Conservation (phyloP, 805 yeast species). For the Metschnikowia hibisci region DNA sequence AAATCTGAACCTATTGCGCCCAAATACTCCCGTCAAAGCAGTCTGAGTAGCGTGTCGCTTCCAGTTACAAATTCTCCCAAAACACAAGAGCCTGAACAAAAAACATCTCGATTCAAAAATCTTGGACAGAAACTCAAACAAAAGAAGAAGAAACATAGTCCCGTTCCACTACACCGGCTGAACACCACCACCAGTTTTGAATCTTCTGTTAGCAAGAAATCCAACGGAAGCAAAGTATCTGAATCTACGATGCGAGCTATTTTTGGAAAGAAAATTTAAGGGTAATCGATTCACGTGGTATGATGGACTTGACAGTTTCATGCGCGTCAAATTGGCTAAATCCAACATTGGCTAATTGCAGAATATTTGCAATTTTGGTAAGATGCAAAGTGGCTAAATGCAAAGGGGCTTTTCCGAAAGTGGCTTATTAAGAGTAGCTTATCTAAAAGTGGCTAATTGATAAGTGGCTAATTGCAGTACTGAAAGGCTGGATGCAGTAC, state of each 20-base stretch:
- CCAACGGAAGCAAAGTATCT: slow-evolving; percentile 9
- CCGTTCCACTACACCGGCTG: slow-evolving; percentile 13
- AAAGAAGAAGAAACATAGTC: slow-evolving; percentile 8
- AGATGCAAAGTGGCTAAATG: too few species aligned
- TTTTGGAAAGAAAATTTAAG: slow-evolving; percentile 1
- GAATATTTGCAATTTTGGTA: too few species aligned
- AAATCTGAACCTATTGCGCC: slow-evolving; percentile 6
- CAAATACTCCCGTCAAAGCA: slow-evolving; percentile 8
- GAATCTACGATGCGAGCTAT: slow-evolving; percentile 7
- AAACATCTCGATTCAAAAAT: slow-evolving; percentile 15
- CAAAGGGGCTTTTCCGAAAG: too few species aligned
- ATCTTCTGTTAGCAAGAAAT: slow-evolving; percentile 19
- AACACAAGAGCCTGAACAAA: slow-evolving; percentile 16
- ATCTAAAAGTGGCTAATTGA: too few species aligned
- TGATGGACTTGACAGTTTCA: too few species aligned
- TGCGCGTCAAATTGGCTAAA: too few species aligned
- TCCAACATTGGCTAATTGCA: too few species aligned
- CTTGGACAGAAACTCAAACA: slow-evolving; percentile 16
- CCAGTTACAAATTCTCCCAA: slow-evolving; percentile 1
- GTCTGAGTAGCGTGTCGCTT: background rate
- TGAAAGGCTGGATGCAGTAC: too few species aligned
- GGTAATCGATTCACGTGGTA: too few species aligned
- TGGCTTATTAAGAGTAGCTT: too few species aligned
- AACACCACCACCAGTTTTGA: slow-evolving; percentile 19
- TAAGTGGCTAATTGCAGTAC: too few species aligned